Percentiles rank a stretch among this genome's conserved stretches.
phyloP scores from a whole-genome alignment of 2,329 filamentous ascomycete species.

The Lachnellula willkommii region DNA sequence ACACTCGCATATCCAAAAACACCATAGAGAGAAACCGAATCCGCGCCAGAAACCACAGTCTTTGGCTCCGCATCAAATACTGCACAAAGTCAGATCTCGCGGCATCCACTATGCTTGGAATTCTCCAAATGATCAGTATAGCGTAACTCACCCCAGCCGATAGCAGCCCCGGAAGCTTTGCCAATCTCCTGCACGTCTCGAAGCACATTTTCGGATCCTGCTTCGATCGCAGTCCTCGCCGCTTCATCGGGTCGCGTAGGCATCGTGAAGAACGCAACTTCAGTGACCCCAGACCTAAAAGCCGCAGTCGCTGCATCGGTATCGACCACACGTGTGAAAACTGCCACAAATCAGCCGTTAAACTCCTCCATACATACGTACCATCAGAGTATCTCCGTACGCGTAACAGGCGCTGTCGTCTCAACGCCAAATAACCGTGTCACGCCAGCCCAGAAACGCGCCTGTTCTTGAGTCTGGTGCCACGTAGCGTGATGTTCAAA shows the following conservation, averaged over 20 bases:
- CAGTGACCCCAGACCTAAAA: not conserved
- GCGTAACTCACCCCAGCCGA: not conserved
- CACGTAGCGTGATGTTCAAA: not conserved
- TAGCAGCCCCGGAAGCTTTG: not conserved
- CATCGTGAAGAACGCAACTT: constrained; percentile 4
- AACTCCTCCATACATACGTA: too few relatives aligned
- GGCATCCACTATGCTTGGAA: not conserved
- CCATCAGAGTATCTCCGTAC: too few relatives aligned
- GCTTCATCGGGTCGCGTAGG: not conserved
- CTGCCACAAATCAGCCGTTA: not conserved
- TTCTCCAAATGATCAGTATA: not conserved
- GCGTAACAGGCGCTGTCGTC: too few relatives aligned
- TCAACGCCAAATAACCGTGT: not conserved
- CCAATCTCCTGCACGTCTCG: not conserved
- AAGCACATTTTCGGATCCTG: not conserved
- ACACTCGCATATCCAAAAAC: constrained; percentile 7
- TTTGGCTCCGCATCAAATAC: not conserved
- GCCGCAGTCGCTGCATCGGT: not conserved
- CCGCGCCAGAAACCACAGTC: not conserved
- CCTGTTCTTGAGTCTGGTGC: not conserved
- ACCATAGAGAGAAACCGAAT: not conserved
- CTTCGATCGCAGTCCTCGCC: not conserved
- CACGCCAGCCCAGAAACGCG: not conserved
- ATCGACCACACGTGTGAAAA: not conserved
- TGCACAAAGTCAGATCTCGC: not conserved